Conservation (phyloP, 306 rosid species). For the Herpetospermum pedunculosum region DNA sequence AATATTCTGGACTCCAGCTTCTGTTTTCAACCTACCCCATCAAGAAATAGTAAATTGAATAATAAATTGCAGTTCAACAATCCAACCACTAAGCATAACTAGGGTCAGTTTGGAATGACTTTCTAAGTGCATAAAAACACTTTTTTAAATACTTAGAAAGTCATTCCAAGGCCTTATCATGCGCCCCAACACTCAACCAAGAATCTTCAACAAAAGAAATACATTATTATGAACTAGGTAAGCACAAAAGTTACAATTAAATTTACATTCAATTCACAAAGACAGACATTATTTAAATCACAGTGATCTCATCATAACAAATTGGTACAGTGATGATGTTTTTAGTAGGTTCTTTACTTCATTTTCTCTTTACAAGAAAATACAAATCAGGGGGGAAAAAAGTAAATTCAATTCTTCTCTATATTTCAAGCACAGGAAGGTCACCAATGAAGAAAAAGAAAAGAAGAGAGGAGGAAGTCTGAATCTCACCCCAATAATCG, state of each 20-base stretch:
- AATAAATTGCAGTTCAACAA: background rate
- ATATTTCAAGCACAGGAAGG: background rate
- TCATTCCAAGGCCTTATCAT: too few species aligned
- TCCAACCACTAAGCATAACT: background rate
- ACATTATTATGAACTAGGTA: too few species aligned
- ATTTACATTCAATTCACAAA: background rate
- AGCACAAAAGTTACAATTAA: background rate
- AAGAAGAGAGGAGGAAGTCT: background rate
- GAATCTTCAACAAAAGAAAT: background rate
- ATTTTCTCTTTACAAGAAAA: background rate
- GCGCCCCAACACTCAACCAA: too few species aligned
- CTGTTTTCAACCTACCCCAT: background rate
- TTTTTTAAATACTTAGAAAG: too few species aligned
- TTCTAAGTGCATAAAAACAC: too few species aligned
- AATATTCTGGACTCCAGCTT: background rate
- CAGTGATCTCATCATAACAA: background rate
- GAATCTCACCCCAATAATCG: slow-evolving; percentile 41
- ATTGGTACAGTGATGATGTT: background rate
- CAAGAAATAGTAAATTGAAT: too few species aligned
- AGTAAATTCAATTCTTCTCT: background rate
- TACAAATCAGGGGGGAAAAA: background rate
- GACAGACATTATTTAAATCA: background rate
- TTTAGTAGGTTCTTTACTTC: background rate
- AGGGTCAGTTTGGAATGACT: too few species aligned
- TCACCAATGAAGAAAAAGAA: background rate